These are phyloP conservation scores for Colletotrichum sp. DNA, from an alignment of 2,329 filamentous ascomycete genomes.

Conservation along the genomic window DNA sequence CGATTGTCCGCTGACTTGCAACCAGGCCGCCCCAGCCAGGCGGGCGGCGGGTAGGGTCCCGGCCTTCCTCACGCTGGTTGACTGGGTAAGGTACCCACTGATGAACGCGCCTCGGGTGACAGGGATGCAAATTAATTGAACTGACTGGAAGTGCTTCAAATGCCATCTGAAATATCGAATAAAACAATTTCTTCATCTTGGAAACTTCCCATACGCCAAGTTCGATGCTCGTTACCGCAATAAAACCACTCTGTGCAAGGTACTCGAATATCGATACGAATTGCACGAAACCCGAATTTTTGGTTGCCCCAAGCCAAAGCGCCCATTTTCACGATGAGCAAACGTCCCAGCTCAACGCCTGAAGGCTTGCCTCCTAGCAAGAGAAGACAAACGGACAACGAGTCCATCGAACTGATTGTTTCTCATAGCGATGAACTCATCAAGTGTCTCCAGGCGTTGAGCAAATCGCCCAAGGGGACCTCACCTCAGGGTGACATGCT, in stretches of 20 bases:
- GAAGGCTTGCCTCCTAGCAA: constrained; percentile 19
- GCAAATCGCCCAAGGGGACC: constrained; percentile 19
- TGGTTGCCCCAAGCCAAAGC: neutral
- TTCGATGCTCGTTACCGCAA: neutral
- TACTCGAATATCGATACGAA: neutral
- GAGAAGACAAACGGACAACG: constrained; percentile 16
- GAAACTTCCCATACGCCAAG: neutral
- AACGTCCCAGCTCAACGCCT: neutral
- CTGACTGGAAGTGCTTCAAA: neutral
- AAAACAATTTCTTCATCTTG: neutral
- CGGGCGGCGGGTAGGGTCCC: neutral
- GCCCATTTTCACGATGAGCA: constrained; percentile 1
- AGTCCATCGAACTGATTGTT: constrained; percentile 32
- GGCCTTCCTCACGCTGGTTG: neutral
- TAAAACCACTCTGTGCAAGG: neutral
- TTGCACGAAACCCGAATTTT: neutral
- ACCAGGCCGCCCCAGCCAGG: neutral
- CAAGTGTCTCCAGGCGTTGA: constrained; percentile 39
- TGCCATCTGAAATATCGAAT: neutral
- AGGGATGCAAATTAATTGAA: neutral
- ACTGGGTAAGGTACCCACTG: neutral
- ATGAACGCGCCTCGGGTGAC: neutral
- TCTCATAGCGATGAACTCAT: constrained; percentile 42
- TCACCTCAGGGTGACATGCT: neutral
- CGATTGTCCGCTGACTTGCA: neutral